Evolutionary conservation across 2,329 filamentous ascomycete species (phyloP).

Genomic region (Fusarium oligoseptatum): DNA sequence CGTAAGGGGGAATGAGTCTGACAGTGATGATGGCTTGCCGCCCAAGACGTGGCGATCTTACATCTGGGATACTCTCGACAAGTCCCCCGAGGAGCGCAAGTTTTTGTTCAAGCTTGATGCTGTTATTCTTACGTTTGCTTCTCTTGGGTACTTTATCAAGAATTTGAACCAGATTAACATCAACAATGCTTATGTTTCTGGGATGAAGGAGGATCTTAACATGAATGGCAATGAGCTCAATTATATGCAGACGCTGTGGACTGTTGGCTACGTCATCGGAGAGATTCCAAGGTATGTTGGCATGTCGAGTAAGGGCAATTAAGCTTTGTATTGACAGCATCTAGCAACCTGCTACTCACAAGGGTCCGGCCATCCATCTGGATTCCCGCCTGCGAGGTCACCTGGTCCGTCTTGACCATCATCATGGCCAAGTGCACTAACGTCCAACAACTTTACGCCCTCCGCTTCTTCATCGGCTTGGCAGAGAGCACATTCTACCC

Average conservation of each 20-base stretch:
- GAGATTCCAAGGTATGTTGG: constrained; percentile 46
- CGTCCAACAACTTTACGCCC: constrained; percentile 52
- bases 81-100: constrained; percentile 55
- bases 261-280: constrained; percentile 69
- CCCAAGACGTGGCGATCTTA: constrained; percentile 62
- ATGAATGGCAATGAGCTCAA: constrained; percentile 63
- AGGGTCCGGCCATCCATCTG: constrained; percentile 56
- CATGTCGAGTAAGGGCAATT: no score
- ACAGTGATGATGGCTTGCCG: constrained; percentile 38
- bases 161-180: constrained; percentile 53
- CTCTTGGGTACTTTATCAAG: constrained; percentile 56
- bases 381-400: constrained; percentile 55
- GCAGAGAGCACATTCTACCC: constrained; percentile 55
- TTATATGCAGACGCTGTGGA: constrained; percentile 67
- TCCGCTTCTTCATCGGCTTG: constrained; percentile 60
- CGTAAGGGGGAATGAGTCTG: constrained; percentile 11
- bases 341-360: constrained; percentile 52
- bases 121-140: constrained; percentile 54
- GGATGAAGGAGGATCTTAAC: constrained; percentile 64
- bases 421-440: constrained; percentile 55
- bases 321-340: not conserved
- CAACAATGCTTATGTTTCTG: constrained; percentile 57
- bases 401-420: constrained; percentile 50
- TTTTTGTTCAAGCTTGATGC: constrained; percentile 60
- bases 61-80: constrained; percentile 63